Evolutionary conservation across 2,329 filamentous ascomycete species (phyloP).

Genomic region (Hypoxylon sp.): DNA sequence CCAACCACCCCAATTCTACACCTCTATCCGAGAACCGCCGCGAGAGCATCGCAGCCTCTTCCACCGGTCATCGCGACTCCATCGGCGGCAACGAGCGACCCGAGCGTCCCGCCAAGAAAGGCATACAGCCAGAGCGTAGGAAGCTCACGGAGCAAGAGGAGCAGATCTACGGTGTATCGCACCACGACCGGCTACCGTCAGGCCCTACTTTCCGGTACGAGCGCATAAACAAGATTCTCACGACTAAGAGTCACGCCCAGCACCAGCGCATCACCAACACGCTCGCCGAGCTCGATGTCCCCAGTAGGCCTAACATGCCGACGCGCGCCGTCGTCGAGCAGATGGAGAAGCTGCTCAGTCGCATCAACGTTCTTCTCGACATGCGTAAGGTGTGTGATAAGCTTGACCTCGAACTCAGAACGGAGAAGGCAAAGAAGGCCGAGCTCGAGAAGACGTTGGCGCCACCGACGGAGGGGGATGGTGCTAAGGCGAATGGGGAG

Average conservation of each 20-base stretch:
- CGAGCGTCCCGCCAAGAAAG: slow-evolving; percentile 66
- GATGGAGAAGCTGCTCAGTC: slow-evolving; percentile 79
- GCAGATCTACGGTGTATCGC: slow-evolving; percentile 84
- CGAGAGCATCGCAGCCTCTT: slow-evolving; percentile 68
- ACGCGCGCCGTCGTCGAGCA: slow-evolving; percentile 79
- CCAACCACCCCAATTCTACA: slow-evolving; percentile 53
- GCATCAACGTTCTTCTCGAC: slow-evolving; percentile 79
- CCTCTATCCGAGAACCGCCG: slow-evolving; percentile 63
- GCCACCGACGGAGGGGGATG: slow-evolving; percentile 34
- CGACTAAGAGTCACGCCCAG: slow-evolving; percentile 82
- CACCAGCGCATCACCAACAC: slow-evolving; percentile 81
- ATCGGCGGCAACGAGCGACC: slow-evolving; percentile 59
- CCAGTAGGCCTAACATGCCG: slow-evolving; percentile 79
- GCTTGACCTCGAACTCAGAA: slow-evolving; percentile 78
- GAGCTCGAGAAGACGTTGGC: slow-evolving; percentile 63
- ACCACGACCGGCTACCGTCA: slow-evolving; percentile 86
- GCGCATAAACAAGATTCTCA: slow-evolving; percentile 82
- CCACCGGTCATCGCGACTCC: slow-evolving; percentile 62
- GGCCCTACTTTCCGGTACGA: slow-evolving; percentile 93
- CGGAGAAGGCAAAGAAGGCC: slow-evolving; percentile 70
- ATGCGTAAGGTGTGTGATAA: slow-evolving; percentile 82
- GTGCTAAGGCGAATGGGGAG: slow-evolving; percentile 31
- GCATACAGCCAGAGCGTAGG: slow-evolving; percentile 70
- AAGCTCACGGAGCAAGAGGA: slow-evolving; percentile 83
- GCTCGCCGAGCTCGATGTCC: slow-evolving; percentile 79